A percentile compares a stretch with the other conserved stretches of the same genome.
These are phyloP conservation scores for Rauvolfia tetraphylla DNA, from an alignment of 257 asterid genomes.

Conservation along the genomic window DNA sequence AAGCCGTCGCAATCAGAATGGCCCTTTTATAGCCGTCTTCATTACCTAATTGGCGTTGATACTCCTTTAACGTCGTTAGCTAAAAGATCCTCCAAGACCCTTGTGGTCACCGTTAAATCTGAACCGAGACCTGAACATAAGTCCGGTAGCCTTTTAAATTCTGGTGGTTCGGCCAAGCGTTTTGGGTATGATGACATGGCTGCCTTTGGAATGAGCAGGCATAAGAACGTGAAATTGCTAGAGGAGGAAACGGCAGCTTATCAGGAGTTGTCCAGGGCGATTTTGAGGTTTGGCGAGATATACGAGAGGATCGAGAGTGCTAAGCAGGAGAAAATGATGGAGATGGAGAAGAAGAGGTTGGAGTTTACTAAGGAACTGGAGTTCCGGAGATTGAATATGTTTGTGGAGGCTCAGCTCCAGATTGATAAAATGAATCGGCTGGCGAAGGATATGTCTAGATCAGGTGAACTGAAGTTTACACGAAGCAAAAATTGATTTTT, in stretches of 20 bases:
- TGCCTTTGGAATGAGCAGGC: slow-evolving; percentile 14
- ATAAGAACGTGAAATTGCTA: slow-evolving; percentile 12
- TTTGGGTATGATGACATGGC: not conserved
- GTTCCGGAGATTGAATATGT: slow-evolving; percentile 71
- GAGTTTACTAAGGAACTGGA: slow-evolving; percentile 68
- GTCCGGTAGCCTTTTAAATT: not conserved
- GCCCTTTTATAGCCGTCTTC: slow-evolving; percentile 57
- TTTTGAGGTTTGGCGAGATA: slow-evolving; percentile 58
- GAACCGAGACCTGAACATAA: not conserved
- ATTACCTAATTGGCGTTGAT: slow-evolving; percentile 44
- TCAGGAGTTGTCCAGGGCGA: slow-evolving; percentile 51
- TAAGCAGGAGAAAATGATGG: slow-evolving; percentile 70
- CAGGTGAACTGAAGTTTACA: slow-evolving; percentile 18
- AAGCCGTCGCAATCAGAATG: slow-evolving; percentile 51
- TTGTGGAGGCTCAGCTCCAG: slow-evolving; percentile 68
- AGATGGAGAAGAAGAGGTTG: slow-evolving; percentile 75
- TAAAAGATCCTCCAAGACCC: slow-evolving; percentile 8
- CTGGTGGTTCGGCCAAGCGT: slow-evolving; percentile 11
- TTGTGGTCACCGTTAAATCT: slow-evolving; percentile 9
- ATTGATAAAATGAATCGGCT: slow-evolving; percentile 35
- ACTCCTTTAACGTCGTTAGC: slow-evolving; percentile 8
- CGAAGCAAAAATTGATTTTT: not conserved
- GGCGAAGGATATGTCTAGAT: not conserved
- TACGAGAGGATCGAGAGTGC: slow-evolving; percentile 61
- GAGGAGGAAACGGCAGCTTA: slow-evolving; percentile 20